These are phyloP conservation scores for Dictyostelium purpureum DNA, from an alignment of 78 protist genomes.

Conservation along the genomic window DNA sequence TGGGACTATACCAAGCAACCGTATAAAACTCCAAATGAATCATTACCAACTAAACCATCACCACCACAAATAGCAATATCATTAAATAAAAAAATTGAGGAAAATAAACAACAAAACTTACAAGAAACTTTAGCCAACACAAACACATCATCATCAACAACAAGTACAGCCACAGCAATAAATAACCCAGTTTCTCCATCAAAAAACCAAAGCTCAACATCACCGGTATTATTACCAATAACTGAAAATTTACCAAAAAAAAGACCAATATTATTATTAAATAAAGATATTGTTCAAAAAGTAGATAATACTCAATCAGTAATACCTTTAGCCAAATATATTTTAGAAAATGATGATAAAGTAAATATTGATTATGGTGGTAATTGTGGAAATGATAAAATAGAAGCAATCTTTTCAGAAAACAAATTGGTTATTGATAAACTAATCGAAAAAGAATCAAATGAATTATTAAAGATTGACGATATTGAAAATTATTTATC, in stretches of 20 bases:
- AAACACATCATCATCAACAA: not conserved
- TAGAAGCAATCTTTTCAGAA: conserved; percentile 16
- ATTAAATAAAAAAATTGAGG: not conserved
- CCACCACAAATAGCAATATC: conserved; percentile 14
- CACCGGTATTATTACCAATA: not conserved
- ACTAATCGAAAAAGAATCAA: conserved; percentile 12
- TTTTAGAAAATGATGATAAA: not conserved
- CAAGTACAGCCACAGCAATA: not conserved
- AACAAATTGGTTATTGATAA: not conserved
- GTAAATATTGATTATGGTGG: not conserved
- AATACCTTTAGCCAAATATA: not conserved
- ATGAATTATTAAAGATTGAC: not conserved
- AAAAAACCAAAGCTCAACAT: not conserved
- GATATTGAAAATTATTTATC: conserved; percentile 56
- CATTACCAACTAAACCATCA: not conserved
- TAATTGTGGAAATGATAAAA: not conserved
- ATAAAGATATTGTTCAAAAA: not conserved
- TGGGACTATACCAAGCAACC: conserved; percentile 41
- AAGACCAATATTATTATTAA: not conserved
- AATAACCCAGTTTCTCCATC: not conserved
- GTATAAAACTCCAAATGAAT: conserved; percentile 8
- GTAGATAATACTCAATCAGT: not conserved
- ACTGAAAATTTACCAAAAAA: conserved; percentile 1
- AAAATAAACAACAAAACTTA: not conserved
- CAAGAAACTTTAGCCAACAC: not conserved